Base-by-base conservation (phyloP, 768 basidiomycete species). In the Austroboletus festivus region DNA sequence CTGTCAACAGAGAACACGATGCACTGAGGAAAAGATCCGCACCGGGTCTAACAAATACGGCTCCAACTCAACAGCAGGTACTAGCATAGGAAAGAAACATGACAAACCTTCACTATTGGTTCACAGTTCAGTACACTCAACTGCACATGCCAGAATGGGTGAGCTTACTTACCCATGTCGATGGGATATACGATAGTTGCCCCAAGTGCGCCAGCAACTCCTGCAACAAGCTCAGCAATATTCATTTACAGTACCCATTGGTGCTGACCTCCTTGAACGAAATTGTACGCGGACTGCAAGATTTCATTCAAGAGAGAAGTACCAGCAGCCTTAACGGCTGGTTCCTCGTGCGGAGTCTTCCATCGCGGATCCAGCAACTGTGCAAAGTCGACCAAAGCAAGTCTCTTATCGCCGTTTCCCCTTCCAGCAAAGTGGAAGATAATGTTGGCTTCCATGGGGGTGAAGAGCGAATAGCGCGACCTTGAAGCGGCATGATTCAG, bases 171-270 rank as follows among this genome's bases (percentile, higher is more conserved):
- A 86, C 85, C 89, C 73, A 90, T 78, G 71, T 93, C 93, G 62
- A 95, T 97, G 21, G 95, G 95, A 68, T 98, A 97, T 12, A 98
- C 95, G 34, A 92, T 89, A n/a, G 92, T 95, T 11, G 95, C 96
- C 42, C 96, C 96, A 51, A 93, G 78, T 30, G 91, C 91, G 47
- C 96, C 96, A 38, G 95, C 93, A 51, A 95, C 63, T 63, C 95
- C 86, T 87, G 55, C 19, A 47, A 46, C 54, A n/a, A 38, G 38
- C 28, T 65, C 67, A 57, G 51, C 8, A 38, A 38, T 7, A 24
- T 31, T 39, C 46, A 28, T 15, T 28, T 38, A 18, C 8, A 22
- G n/a, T 42, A 38, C n/a, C 26, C 19, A 16, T 11, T 22, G 22
- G 44, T 22, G 34, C 75, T 37, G 52, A 85, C 87, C 89, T 64